Percentiles rank a stretch among this genome's conserved stretches.
Conservation (phyloP, 1,139 yeast genomes). For the Magnusiomyces paraingens region DNA sequence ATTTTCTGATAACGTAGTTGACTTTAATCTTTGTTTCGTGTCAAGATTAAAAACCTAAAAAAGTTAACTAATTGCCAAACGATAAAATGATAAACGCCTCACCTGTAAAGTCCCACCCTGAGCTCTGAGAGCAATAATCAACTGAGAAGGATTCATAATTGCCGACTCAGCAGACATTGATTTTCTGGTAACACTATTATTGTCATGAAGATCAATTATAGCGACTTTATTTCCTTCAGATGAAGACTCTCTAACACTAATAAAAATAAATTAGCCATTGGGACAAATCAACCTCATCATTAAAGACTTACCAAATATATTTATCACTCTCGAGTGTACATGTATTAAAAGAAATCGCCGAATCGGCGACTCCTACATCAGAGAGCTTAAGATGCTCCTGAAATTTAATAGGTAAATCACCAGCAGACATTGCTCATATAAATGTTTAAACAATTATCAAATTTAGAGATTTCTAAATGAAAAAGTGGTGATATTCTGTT, state of each 20-base stretch:
- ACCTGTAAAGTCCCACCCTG: slow-evolving; percentile 88
- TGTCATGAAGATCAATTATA: slow-evolving; percentile 75
- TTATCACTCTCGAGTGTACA: slow-evolving; percentile 91
- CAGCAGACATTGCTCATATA: slow-evolving; percentile 11
- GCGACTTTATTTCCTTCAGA: slow-evolving; percentile 79
- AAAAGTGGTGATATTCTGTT: background rate
- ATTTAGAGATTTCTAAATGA: background rate
- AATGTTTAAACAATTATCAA: background rate
- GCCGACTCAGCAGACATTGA: slow-evolving; percentile 98
- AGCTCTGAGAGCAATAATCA: slow-evolving; percentile 89
- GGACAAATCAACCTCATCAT: too few species aligned
- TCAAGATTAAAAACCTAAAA: slow-evolving; percentile 69
- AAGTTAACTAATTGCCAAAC: background rate
- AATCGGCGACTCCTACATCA: slow-evolving; percentile 73
- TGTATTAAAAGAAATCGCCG: slow-evolving; percentile 84
- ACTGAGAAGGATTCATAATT: slow-evolving; percentile 86
- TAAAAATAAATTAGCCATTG: background rate
- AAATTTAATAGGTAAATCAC: slow-evolving; percentile 90
- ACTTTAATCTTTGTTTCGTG: slow-evolving; percentile 81
- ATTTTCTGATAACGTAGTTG: slow-evolving; percentile 80
- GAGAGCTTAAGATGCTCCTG: slow-evolving; percentile 90
- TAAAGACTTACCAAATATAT: slow-evolving; percentile 49
- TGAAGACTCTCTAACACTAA: slow-evolving; percentile 72
- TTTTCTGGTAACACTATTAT: slow-evolving; percentile 70
- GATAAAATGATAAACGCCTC: slow-evolving; percentile 3